Conservation (phyloP, 1,284 basidiomycete genomes). For the Mycena sp. region DNA sequence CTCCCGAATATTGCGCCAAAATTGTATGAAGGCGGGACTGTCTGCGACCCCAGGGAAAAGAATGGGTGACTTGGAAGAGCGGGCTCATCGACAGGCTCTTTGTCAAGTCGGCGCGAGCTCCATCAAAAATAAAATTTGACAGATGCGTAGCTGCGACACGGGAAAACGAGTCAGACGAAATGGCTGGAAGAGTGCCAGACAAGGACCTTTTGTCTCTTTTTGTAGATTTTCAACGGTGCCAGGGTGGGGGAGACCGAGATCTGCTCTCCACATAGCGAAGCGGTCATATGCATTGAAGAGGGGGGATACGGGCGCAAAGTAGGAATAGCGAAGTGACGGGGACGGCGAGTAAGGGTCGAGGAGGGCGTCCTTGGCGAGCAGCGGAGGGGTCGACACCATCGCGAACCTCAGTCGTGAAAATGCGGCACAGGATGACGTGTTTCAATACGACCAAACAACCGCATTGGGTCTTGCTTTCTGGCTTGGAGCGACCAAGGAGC, state of each 20-base stretch:
- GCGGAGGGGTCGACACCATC: conserved; percentile 54
- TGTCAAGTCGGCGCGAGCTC: conserved; percentile 94
- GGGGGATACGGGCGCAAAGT: conserved; percentile 50
- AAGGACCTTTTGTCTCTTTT: conserved; percentile 88
- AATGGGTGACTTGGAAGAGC: conserved; percentile 98
- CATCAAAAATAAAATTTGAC: conserved; percentile 97
- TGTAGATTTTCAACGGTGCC: conserved; percentile 91
- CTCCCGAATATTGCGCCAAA: conserved; percentile 96
- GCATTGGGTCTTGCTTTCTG: too few species aligned
- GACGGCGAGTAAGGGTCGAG: conserved; percentile 41
- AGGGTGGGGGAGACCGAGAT: conserved; percentile 86
- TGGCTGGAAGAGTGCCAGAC: neutral
- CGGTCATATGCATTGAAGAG: conserved; percentile 74
- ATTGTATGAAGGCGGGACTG: conserved; percentile 85
- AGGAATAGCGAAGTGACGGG: conserved; percentile 25
- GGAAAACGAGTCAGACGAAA: conserved; percentile 15
- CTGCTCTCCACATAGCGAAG: conserved; percentile 82
- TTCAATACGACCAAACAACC: too few species aligned
- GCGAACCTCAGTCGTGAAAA: conserved; percentile 1
- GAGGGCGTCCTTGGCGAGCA: conserved; percentile 48
- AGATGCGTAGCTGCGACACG: conserved; percentile 82
- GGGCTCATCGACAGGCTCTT: conserved; percentile 95
- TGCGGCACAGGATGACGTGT: too few species aligned
- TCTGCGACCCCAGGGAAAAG: conserved; percentile 89
- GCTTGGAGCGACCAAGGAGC: too few species aligned